Conservation (phyloP, 2,329 filamentous ascomycete genomes). For the Sporothrix variecibatus region DNA sequence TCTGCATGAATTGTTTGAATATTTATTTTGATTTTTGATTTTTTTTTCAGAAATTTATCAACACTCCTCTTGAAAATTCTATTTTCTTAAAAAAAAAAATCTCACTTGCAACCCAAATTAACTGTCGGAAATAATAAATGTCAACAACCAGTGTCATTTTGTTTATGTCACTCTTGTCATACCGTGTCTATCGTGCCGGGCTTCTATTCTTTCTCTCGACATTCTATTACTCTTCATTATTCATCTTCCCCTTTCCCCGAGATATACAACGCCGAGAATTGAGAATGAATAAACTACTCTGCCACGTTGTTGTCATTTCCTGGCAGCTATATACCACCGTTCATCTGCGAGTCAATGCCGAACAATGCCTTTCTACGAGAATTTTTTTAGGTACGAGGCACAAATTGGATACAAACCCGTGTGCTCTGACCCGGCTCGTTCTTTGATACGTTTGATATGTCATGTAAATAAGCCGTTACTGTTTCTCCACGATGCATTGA, state of each 20-base stretch:
- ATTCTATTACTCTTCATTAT: background rate
- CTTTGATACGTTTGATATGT: background rate
- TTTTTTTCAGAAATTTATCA: background rate
- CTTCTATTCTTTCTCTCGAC: background rate
- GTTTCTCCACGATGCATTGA: background rate
- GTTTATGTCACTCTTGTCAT: background rate
- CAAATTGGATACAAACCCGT: background rate
- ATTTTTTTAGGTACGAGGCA: background rate
- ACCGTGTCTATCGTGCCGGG: background rate
- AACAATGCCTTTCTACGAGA: background rate
- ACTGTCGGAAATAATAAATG: background rate
- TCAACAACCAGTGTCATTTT: background rate
- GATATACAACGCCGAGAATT: background rate
- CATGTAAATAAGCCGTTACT: background rate
- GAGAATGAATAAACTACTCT: background rate
- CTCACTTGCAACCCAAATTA: no score
- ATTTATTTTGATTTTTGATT: background rate
- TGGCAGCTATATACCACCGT: background rate
- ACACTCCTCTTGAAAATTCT: background rate
- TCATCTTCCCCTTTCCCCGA: background rate
- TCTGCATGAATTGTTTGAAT: background rate
- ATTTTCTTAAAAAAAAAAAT: no score
- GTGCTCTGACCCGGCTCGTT: background rate
- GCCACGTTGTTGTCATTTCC: background rate
- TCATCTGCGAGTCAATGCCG: constrained; percentile 18